A percentile compares a stretch with the other conserved stretches of the same genome.
These are phyloP conservation scores for Dactylellina haptotyla DNA, from an alignment of 2,329 filamentous ascomycete species.

Conservation along the genomic window DNA sequence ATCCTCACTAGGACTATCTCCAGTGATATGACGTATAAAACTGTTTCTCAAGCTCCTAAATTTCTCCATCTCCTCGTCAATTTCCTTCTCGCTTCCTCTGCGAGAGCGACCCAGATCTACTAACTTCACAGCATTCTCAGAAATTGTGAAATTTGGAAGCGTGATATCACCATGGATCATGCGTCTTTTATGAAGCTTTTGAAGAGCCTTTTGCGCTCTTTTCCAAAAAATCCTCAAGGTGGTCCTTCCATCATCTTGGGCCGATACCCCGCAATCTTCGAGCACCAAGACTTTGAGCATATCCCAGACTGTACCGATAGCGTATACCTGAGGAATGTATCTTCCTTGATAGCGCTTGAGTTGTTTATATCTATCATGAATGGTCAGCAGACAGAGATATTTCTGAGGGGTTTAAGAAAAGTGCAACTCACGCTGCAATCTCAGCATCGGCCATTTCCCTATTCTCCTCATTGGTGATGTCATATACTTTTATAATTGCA, in stretches of 20 bases:
- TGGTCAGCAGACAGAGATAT: neutral
- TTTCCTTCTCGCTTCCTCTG: no score
- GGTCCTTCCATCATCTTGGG: neutral
- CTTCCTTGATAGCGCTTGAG: neutral
- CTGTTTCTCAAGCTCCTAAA: no score
- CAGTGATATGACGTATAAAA: no score
- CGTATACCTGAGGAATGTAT: slow-evolving; percentile 25
- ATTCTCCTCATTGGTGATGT: slow-evolving; percentile 1
- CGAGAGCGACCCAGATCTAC: slow-evolving; percentile 22
- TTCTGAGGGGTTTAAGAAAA: neutral
- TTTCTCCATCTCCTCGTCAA: no score
- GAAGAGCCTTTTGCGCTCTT: neutral
- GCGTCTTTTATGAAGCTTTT: neutral
- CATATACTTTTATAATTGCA: slow-evolving; percentile 23
- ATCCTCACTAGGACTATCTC: no score
- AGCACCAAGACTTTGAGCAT: slow-evolving; percentile 15
- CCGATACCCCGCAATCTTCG: slow-evolving; percentile 17
- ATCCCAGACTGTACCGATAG: neutral
- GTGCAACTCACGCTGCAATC: slow-evolving; percentile 13
- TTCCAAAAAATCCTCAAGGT: neutral
- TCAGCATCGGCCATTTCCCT: neutral
- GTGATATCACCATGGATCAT: slow-evolving; percentile 8
- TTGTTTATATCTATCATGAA: slow-evolving; percentile 6
- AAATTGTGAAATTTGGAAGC: slow-evolving; percentile 8
- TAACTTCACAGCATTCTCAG: neutral